Percentiles rank a stretch among this genome's conserved stretches.
These are phyloP conservation scores for Pythium chondricola DNA, from an alignment of 352 stramenopile genomes.

Conservation along the genomic window DNA sequence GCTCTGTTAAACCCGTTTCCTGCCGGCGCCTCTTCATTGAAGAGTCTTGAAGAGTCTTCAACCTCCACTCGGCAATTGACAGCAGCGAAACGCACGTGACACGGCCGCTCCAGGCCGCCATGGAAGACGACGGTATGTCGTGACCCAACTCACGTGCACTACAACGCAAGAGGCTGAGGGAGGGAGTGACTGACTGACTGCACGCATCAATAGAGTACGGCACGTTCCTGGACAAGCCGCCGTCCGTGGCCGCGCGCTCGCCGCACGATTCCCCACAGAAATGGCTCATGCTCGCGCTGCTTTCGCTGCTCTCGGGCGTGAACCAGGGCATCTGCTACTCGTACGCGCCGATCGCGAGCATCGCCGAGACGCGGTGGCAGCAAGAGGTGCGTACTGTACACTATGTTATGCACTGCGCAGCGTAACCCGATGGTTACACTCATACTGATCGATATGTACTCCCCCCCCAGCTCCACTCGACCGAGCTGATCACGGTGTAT, in stretches of 20 bases:
- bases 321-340: slow-evolving; percentile 80
- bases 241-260: not conserved
- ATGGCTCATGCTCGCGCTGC: slow-evolving; percentile 66
- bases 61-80: no score
- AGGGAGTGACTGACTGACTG: not conserved
- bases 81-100: no score
- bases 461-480: slow-evolving; percentile 61
- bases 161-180: not conserved
- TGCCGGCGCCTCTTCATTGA: no score
- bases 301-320: slow-evolving; percentile 53
- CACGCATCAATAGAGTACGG: slow-evolving; percentile 2
- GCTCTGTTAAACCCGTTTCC: no score
- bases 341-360: slow-evolving; percentile 64
- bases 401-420: no score
- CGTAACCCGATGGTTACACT: no score
- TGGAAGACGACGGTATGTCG: no score
- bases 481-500: slow-evolving; percentile 72
- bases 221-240: slow-evolving; percentile 2
- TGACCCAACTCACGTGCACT: no score
- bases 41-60: no score
- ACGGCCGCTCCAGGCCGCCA: no score
- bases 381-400: no score
- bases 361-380: slow-evolving; percentile 52
- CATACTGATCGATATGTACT: no score
- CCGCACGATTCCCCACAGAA: slow-evolving; percentile 24